Base-by-base conservation (phyloP, 148 eudicot species). In the Nepenthes gracilis region DNA sequence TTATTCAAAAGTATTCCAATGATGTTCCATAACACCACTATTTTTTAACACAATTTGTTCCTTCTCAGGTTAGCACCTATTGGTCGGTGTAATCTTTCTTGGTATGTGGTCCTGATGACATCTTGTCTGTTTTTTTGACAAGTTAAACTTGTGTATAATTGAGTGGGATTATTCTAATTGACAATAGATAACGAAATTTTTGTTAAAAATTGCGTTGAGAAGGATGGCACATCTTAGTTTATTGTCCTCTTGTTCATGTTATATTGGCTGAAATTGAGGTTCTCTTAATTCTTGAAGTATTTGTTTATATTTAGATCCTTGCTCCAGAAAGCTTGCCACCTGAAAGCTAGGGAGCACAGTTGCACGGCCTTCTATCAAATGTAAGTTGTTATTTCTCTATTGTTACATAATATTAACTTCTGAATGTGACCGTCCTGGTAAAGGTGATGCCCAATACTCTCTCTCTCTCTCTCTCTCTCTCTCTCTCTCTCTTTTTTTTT, bases 1-100 rank as follows among this genome's bases (percentile, higher is more conserved):
- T 23, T 0, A 23, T 23, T 23, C 23, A 23, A 23, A 23, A 23
- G 23, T 23, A 23, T 23, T 0, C 23, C 23, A 23, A 23, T 0
- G 23, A 23, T 23, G 23, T 23, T 23, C 23, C 23, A 23, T 23
- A 23, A 23, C 23, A 23, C 23, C 23, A 23, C 23, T 23, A 23
- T 23, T 23, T 23, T 23, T 23, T 23, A 23, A 23, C 23, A 23
- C 23, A 23, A 23, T 23, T 23, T 23, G 23, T 23, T 23, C 23
- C 23, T 71, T 64, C 72, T 65, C 76, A 68, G 80, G 71, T 68
- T 64, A 62, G 73, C 74, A 61, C 23, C 23, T 43, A 34, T 64
- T 56, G 55, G 61, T 58, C 15, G 49, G 54, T 54, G 58, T 60
- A 71, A 64, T 65, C 58, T 60, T 58, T 69, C 50, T 72, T 51